Base-by-base conservation (phyloP, 129 eudicot species). In the Artemisia tridentata region DNA sequence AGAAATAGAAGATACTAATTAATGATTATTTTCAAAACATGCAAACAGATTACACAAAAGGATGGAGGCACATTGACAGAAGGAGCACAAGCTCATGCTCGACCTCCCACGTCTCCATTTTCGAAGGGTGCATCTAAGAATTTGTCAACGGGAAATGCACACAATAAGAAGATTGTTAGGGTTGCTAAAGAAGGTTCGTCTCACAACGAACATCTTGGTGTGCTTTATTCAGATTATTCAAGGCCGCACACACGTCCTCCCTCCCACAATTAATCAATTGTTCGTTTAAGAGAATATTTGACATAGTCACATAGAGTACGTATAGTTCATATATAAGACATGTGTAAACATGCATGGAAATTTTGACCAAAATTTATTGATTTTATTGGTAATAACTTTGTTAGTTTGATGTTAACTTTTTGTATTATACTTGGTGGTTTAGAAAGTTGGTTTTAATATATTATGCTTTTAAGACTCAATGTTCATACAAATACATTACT, bases 161-260 rank as follows among this genome's bases (percentile, higher is more conserved):
- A 72, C 4, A 38, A 16, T 11, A 66, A 55, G 79, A 66, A 41
- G 16, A 68, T 41, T 16, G 16, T 4, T 65, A 52, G 52, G 3
- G 47, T 74, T 76, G 18, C 49, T 71, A 76, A 77, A 58, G 68
- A 67, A 48, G 80, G 73, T 82, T 72, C 82, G 61, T 61, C 78
- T 75, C 66, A 23, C 53, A 51, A 50, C 46, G 72, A 76, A 68
- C 72, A 79, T 66, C 68, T 64, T 71, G 81, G 81, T 67, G 88
- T 60, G 52, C 56, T 83, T 75, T 83, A 62, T 80, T 80, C 91
- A 13, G 88, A 86, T 75, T 86, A 83, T 72, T 79, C 88, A n/a
- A 80, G 79, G 64, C 88, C 91, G 16, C 75, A 78, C 62, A 83
- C 78, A 20, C 81, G 86, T 17, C 80, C 91, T 61, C 86, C 91